Conservation (phyloP, 108 stramenopile genomes). For the Skeletonema potamos region DNA sequence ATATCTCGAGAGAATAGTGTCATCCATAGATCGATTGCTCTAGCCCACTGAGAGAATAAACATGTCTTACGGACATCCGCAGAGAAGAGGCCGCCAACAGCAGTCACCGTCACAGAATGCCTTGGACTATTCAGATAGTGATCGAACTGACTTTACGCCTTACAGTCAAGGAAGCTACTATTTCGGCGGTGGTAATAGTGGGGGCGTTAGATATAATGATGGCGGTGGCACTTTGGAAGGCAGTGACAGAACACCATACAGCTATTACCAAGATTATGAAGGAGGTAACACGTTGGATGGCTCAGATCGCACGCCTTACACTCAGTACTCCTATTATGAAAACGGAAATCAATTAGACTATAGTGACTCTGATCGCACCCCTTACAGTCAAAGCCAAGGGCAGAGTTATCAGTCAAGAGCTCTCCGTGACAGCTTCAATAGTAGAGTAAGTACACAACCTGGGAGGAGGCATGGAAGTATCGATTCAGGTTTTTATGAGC, state of each 20-base stretch:
- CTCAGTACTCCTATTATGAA: neutral
- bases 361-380: too few relatives aligned
- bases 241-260: too few relatives aligned
- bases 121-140: neutral
- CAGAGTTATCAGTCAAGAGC: neutral
- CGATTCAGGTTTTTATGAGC: neutral
- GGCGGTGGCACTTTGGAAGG: too few relatives aligned
- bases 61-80: too few relatives aligned
- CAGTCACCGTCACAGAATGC: neutral
- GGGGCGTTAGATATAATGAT: too few relatives aligned
- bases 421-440: neutral
- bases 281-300: too few relatives aligned
- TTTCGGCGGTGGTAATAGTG: neutral
- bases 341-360: neutral
- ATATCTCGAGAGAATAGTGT: too few relatives aligned
- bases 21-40: too few relatives aligned
- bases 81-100: neutral
- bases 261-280: too few relatives aligned
- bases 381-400: too few relatives aligned
- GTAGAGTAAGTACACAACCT: neutral
- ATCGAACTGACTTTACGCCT: neutral
- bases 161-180: neutral
- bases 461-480: neutral
- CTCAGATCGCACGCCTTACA: too few relatives aligned
- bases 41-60: too few relatives aligned